Evolutionary conservation across 208 protist genomes (phyloP).

Genomic region (Trypanosoma scelopori): DNA sequence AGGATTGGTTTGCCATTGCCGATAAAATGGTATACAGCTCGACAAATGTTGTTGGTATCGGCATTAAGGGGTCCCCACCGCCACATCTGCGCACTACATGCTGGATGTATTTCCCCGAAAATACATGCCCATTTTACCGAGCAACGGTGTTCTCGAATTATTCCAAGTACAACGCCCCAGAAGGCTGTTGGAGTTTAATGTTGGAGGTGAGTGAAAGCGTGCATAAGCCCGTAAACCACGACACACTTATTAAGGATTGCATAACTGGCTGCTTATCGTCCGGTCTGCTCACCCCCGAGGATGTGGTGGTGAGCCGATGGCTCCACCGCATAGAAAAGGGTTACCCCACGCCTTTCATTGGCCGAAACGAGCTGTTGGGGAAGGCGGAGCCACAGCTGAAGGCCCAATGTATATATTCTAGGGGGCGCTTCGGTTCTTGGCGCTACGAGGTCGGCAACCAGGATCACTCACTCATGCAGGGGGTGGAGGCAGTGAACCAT

Average conservation of each 20-base stretch:
- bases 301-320: conserved; percentile 55
- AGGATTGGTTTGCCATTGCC: conserved; percentile 32
- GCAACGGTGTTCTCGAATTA: conserved; percentile 81
- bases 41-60: conserved; percentile 71
- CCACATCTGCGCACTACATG: conserved; percentile 49
- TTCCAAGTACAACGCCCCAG: conserved; percentile 54
- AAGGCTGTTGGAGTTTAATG: conserved; percentile 68
- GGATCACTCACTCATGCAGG: conserved; percentile 68
- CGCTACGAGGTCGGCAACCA: conserved; percentile 79
- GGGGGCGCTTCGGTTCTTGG: conserved; percentile 71
- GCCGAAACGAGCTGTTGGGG: conserved; percentile 49
- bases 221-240: conserved; percentile 30
- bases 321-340: conserved; percentile 61
- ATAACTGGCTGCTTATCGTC: conserved; percentile 38
- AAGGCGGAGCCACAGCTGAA: conserved; percentile 40
- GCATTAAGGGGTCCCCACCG: conserved; percentile 49
- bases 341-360: conserved; percentile 71
- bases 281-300: conserved; percentile 38
- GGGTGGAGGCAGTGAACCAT: conserved; percentile 59
- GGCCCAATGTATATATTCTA: conserved; percentile 47
- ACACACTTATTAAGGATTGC: conserved; percentile 48
- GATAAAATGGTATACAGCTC: conserved; percentile 49
- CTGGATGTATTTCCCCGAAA: conserved; percentile 82
- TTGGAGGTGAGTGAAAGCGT: conserved; percentile 59
- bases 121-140: conserved; percentile 71